phyloP scores from a whole-genome alignment of 2,329 filamentous ascomycete genomes.

The Hirsutella rhossiliensis region DNA sequence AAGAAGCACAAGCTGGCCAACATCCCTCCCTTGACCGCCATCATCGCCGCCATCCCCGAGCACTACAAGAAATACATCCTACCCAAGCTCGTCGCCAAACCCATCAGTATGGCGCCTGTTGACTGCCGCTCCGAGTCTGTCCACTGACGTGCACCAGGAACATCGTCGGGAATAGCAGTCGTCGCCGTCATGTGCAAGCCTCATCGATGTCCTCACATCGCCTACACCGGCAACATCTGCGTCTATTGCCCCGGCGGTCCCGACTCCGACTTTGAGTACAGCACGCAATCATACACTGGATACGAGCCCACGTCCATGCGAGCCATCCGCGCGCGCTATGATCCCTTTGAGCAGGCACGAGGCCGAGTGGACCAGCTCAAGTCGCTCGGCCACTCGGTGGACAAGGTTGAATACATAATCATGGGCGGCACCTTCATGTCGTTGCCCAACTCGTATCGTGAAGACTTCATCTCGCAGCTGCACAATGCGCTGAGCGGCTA shows the following conservation, averaged over 20 bases:
- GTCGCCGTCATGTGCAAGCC: conserved; percentile 99
- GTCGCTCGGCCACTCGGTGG: conserved; percentile 87
- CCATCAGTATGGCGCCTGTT: conserved; percentile 52
- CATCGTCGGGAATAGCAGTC: conserved; percentile 92
- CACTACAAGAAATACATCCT: conserved; percentile 99
- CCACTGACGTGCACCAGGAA: conserved; percentile 40
- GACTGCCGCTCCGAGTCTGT: not conserved
- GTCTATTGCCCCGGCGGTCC: conserved; percentile 97
- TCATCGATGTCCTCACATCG: conserved; percentile 92
- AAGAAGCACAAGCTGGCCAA: conserved; percentile 86
- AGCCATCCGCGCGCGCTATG: conserved; percentile 90
- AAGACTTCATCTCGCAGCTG: conserved; percentile 88
- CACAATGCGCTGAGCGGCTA: conserved; percentile 97
- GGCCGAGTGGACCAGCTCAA: conserved; percentile 96
- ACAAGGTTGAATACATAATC: conserved; percentile 99
- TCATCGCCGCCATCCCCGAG: conserved; percentile 96
- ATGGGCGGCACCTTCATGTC: conserved; percentile 99
- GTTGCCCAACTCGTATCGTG: conserved; percentile 73
- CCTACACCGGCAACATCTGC: conserved; percentile 97
- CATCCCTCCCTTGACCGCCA: conserved; percentile 86
- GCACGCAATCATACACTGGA: conserved; percentile 95
- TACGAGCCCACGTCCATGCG: conserved; percentile 99
- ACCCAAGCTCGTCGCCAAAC: conserved; percentile 92
- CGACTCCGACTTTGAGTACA: conserved; percentile 98
- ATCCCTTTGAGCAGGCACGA: conserved; percentile 93